Evolutionary conservation across 2,329 filamentous ascomycete species (phyloP).

Genomic region (Seiridium cupressi): DNA sequence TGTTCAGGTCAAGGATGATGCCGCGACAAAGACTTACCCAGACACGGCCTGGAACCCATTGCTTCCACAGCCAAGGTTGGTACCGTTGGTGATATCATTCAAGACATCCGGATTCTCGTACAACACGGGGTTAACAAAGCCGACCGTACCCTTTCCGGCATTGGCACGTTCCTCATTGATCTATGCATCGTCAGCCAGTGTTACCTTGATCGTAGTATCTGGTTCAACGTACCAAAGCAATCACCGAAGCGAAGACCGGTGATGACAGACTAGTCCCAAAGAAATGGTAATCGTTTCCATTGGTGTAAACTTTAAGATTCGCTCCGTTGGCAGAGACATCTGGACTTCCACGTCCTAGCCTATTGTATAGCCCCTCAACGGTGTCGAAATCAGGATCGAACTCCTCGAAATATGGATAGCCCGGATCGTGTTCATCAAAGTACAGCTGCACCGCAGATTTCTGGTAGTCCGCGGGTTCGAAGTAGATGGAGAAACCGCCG

Average conservation of each 20-base stretch:
- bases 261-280: constrained; percentile 39
- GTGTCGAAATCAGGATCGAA: constrained; percentile 5
- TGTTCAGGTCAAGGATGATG: neutral
- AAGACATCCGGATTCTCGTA: constrained; percentile 19
- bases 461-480: constrained; percentile 38
- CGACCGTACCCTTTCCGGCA: constrained; percentile 30
- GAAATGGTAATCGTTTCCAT: constrained; percentile 1
- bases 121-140: constrained; percentile 34
- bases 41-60: constrained; percentile 20
- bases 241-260: constrained; percentile 52
- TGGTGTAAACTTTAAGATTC: neutral
- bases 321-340: constrained; percentile 8
- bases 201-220: neutral
- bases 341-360: neutral
- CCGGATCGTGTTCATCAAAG: constrained; percentile 22
- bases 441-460: constrained; percentile 34
- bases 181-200: neutral
- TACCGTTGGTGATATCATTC: constrained; percentile 22
- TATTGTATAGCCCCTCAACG: constrained; percentile 2
- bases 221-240: constrained; percentile 43
- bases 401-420: constrained; percentile 1
- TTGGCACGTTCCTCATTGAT: constrained; percentile 34
- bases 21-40: constrained; percentile 9
- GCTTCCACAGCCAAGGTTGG: constrained; percentile 24
- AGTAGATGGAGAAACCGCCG: constrained; percentile 43